Evolutionary conservation across 2,329 filamentous ascomycete species (phyloP), one percentile per base, ranked within the genome.

Genomic region (Trichoderma sp.): DNA sequence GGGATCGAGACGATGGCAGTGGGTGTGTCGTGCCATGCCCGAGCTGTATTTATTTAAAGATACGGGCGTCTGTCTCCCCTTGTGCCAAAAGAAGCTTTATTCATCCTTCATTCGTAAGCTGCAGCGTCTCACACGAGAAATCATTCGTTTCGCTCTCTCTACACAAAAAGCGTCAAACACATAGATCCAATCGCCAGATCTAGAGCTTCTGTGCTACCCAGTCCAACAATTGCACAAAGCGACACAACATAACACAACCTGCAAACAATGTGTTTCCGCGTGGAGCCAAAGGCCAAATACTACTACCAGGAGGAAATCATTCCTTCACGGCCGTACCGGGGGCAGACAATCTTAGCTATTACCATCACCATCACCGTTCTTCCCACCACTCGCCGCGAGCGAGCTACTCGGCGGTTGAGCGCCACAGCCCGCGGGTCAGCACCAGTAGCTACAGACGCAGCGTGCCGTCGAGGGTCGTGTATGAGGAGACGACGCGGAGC

Each of bases 251-350:
- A 66, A 3, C 35, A 16, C 0, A 12, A 38, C 27, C 14, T 21
- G 3, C 21, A 45, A 12, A 69, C 66, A 59, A 69, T 90, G 88
- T 90, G 88, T 80, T 89, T 90, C 84, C 80, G 83, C 64, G 77
- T 82, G 73, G 83, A 85, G 75, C 85, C 86, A 73, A 82, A 81
- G 35, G 86, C 84, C 56, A 85, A 85, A 64, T 89, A 90, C 83
- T 90, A 90, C 84, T 89, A 90, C 81, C 86, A 86, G 80, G 87
- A 90, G 83, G 88, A 90, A 78, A 84, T 87, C 77, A 84, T 88
- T 64, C 88, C 88, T 60, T 83, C 85, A 75, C 83, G 87, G 56
- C 84, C 85, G 66, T 80, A 80, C 77, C 81, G 29, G 29, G 29
- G 31, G 31, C 31, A 33, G 31, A 33, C 31, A 33, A 33, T 33